Base-by-base conservation (phyloP, 2,329 filamentous ascomycete genomes). In the Penicillium paneum region DNA sequence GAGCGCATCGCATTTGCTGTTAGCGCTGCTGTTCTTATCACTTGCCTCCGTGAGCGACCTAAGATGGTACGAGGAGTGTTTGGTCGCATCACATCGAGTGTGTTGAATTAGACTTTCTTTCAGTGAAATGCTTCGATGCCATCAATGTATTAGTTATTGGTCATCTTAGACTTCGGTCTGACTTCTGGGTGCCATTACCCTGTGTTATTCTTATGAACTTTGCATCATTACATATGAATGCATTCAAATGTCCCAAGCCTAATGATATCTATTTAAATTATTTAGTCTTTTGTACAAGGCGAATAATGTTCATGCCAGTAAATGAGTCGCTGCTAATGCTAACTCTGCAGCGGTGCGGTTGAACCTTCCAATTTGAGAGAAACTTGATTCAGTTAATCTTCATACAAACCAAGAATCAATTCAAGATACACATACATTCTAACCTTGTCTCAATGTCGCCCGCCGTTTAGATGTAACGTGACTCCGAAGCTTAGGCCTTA, bases 1-100 rank as follows among this genome's bases (percentile, higher is more conserved):
- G 88, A 91, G 76, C 84, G 79, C 35, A 57, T 83, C 29, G 81
- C 80, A 1, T 91, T 91, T 71, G 84, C 87, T 0, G 68, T 80
- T 41, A 89, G 87, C 66, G 81, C 84, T 10, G 88, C 87, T 5
- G 79, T 90, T 10, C 81, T 91, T n/a, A 81, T 91, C 56, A 86
- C 87, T 0, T 84, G 82, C 64, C 80, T 85, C 24, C 73, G 79
- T 38, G 87, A 90, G 72, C 83, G 85, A 44, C 82, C 80, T 32
- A 71, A 67, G 29, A 76, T 84, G 62, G 86, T 91, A 26, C 79
- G 88, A 53, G 88, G 88, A 5, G 81, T 91, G 41, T 74, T 91
- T 56, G 89, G 88, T 8, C 80, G 76, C 19, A 66, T 91, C 26
- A 58, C 64, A 28, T 59, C 57, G 10, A 60, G 62, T 13, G 62